Evolutionary conservation across 1,139 yeast genomes (phyloP).

Genomic region (Kazachstania sp.): DNA sequence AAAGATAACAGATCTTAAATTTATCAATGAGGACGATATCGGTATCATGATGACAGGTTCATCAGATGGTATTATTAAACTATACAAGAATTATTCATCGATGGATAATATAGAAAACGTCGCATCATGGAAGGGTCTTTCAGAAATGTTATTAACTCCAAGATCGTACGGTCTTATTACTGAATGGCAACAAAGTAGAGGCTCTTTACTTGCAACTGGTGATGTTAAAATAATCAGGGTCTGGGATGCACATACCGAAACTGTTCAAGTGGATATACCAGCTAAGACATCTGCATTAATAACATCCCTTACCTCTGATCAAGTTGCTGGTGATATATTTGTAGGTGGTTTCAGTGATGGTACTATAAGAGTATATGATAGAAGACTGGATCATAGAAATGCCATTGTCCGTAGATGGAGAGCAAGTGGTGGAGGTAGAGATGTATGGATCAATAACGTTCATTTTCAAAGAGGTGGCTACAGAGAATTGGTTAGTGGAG

Average conservation of each 20-base stretch:
- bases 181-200: conserved; percentile 97
- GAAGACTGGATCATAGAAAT: conserved; percentile 76
- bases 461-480: conserved; percentile 97
- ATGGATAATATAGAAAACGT: conserved; percentile 51
- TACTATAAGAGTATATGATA: conserved; percentile 78
- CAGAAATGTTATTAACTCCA: conserved; percentile 74
- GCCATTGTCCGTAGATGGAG: conserved; percentile 83
- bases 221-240: conserved; percentile 85
- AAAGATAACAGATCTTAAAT: conserved; percentile 75
- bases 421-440: conserved; percentile 26
- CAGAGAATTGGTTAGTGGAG: conserved; percentile 79
- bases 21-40: conserved; percentile 84
- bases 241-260: conserved; percentile 96
- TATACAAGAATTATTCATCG: conserved; percentile 70
- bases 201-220: conserved; percentile 85
- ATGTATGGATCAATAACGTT: conserved; percentile 63
- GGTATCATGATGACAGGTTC: conserved; percentile 84
- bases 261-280: conserved; percentile 79
- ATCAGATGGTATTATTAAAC: conserved; percentile 84
- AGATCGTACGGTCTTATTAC: conserved; percentile 77
- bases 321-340: conserved; percentile 86
- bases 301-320: conserved; percentile 86
- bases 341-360: conserved; percentile 96
- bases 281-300: conserved; percentile 87
- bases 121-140: conserved; percentile 88